These are phyloP conservation scores for Solanum okadae DNA, from an alignment of 257 asterid species.

Conservation along the genomic window DNA sequence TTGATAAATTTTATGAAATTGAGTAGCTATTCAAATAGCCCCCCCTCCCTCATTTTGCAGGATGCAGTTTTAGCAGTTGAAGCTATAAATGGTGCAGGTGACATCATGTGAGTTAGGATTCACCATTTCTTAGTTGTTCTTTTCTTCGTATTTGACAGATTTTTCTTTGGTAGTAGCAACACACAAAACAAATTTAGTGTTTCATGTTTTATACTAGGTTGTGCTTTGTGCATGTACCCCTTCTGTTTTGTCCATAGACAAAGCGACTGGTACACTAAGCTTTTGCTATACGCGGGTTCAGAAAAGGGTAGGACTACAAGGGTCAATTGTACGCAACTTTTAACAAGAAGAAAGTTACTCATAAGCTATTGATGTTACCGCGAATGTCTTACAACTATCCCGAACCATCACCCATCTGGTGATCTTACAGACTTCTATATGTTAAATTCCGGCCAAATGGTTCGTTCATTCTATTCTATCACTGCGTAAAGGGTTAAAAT, in stretches of 20 bases:
- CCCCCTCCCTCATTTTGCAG: not conserved
- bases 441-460: too few relatives aligned
- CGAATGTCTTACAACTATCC: not conserved
- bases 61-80: not conserved
- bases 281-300: not conserved
- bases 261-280: not conserved
- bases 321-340: not conserved
- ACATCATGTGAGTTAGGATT: not conserved
- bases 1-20: not conserved
- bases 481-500: not conserved
- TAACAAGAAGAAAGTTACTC: not conserved
- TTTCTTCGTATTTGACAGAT: not conserved
- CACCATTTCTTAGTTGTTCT: not conserved
- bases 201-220: not conserved
- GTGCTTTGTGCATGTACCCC: not conserved
- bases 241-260: not conserved
- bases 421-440: not conserved
- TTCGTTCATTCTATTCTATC: too few relatives aligned
- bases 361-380: not conserved
- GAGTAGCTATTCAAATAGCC: not conserved
- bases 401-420: not conserved
- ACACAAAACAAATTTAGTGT: not conserved
- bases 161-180: not conserved
- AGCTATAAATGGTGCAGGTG: not conserved
- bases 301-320: not conserved